A percentile compares a stretch with the other conserved stretches of the same genome.
Conservation (phyloP, 2,329 filamentous ascomycete genomes). For the Sodiomyces alkalinus region DNA sequence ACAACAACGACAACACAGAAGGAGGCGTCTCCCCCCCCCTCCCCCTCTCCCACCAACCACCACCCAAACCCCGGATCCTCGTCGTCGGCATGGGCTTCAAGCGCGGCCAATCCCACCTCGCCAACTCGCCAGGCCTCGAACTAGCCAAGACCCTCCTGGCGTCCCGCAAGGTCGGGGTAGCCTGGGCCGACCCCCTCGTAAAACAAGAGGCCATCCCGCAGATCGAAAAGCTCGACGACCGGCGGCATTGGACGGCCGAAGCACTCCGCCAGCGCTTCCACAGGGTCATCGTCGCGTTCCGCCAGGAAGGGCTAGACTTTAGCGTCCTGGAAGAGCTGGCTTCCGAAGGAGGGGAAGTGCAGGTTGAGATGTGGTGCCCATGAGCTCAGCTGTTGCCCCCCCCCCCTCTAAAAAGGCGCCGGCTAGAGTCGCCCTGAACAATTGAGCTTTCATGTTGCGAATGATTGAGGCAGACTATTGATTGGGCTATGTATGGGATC, state of each 20-base stretch:
- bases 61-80: conserved; percentile 18
- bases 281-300: conserved; percentile 26
- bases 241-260: conserved; percentile 19
- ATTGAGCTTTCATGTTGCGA: no score
- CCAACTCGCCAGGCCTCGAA: conserved; percentile 30
- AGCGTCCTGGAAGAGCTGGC: conserved; percentile 18
- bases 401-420: no score
- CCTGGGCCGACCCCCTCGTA: conserved; percentile 28
- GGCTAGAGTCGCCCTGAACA: no score
- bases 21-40: no score
- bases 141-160: conserved; percentile 21
- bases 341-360: conserved; percentile 11
- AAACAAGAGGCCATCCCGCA: conserved; percentile 23
- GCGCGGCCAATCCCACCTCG: conserved; percentile 28
- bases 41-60: no score
- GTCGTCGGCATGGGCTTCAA: conserved; percentile 36
- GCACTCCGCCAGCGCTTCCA: conserved; percentile 22
- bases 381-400: no score
- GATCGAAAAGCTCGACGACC: conserved; percentile 20
- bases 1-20: conserved; percentile 5
- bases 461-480: no score
- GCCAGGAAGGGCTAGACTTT: conserved; percentile 26
- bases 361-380: conserved; percentile 24
- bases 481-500: no score
- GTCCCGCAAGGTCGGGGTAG: conserved; percentile 22